These are phyloP conservation scores for Chaetothyriales sp. DNA, from an alignment of 2,329 filamentous ascomycete genomes.

Conservation along the genomic window DNA sequence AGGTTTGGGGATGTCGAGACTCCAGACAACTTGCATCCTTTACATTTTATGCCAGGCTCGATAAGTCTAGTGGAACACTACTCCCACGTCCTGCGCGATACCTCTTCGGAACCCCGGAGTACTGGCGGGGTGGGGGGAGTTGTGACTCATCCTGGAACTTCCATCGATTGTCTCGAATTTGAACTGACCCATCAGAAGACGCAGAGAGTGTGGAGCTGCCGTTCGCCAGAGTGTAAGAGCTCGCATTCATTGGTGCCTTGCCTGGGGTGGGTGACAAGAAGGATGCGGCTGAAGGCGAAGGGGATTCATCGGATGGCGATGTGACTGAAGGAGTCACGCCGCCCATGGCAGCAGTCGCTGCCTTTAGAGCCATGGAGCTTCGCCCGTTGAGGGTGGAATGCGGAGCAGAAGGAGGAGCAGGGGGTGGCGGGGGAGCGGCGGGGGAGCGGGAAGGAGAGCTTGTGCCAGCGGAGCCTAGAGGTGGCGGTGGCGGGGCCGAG, in stretches of 20 bases:
- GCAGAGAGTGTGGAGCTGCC: slow-evolving; percentile 26
- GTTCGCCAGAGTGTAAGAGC: slow-evolving; percentile 59
- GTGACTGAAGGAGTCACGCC: slow-evolving; percentile 20
- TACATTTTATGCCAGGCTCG: slow-evolving; percentile 11
- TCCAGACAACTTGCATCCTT: neutral
- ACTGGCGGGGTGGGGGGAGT: slow-evolving; percentile 73
- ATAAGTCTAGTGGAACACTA: slow-evolving; percentile 77
- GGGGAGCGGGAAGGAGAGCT: neutral
- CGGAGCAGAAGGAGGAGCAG: slow-evolving; percentile 23
- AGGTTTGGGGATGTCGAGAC: neutral
- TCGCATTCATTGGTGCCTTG: slow-evolving; percentile 51
- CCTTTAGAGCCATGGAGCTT: slow-evolving; percentile 42
- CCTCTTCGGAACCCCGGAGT: slow-evolving; percentile 55
- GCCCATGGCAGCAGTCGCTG: slow-evolving; percentile 43
- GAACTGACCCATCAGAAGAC: slow-evolving; percentile 5
- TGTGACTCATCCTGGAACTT: slow-evolving; percentile 70
- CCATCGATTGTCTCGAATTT: slow-evolving; percentile 65
- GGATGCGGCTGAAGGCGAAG: slow-evolving; percentile 28
- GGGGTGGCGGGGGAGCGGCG: slow-evolving; percentile 16
- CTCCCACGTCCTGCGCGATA: slow-evolving; percentile 87
- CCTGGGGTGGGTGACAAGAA: slow-evolving; percentile 29
- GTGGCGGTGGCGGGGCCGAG: slow-evolving; percentile 24
- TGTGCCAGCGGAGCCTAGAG: slow-evolving; percentile 20
- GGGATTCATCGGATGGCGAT: slow-evolving; percentile 25
- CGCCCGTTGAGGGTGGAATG: slow-evolving; percentile 7